Conservation (phyloP, 805 yeast species). For the Zygosaccharomyces gambellarensis region DNA sequence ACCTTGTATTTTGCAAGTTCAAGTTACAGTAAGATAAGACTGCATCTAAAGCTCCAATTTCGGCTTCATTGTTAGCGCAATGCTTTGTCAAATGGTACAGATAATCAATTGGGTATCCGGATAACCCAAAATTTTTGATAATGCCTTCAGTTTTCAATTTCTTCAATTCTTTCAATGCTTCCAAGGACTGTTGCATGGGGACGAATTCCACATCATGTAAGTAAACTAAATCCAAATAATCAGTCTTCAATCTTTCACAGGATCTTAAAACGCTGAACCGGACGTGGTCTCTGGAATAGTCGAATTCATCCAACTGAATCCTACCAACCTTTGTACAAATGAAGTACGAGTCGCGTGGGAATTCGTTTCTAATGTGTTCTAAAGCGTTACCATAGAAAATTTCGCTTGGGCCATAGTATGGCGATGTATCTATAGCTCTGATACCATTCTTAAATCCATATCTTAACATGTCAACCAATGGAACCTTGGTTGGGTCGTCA, state of each 20-base stretch:
- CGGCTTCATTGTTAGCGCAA: slow-evolving; percentile 33
- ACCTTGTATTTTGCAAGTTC: slow-evolving; percentile 67
- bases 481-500: slow-evolving; percentile 56
- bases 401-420: slow-evolving; percentile 90
- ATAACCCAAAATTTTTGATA: slow-evolving; percentile 64
- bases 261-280: slow-evolving; percentile 63
- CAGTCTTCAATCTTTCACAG: slow-evolving; percentile 57
- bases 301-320: slow-evolving; percentile 60
- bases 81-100: slow-evolving; percentile 48
- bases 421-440: slow-evolving; percentile 83
- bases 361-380: slow-evolving; percentile 32
- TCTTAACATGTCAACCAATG: slow-evolving; percentile 52
- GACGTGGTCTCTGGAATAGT: slow-evolving; percentile 61
- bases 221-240: slow-evolving; percentile 74
- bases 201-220: slow-evolving; percentile 89
- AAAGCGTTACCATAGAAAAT: slow-evolving; percentile 65
- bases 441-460: slow-evolving; percentile 64
- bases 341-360: slow-evolving; percentile 57
- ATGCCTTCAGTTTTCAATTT: slow-evolving; percentile 59
- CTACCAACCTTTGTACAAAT: slow-evolving; percentile 88
- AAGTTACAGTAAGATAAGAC: slow-evolving; percentile 76
- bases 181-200: slow-evolving; percentile 46
- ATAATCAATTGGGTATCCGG: slow-evolving; percentile 81
- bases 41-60: slow-evolving; percentile 65
- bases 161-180: slow-evolving; percentile 59